Percentiles rank a stretch among this genome's conserved stretches.
Evolutionary conservation across 805 yeast species (phyloP).

Genomic region (Lachancea fermentati): DNA sequence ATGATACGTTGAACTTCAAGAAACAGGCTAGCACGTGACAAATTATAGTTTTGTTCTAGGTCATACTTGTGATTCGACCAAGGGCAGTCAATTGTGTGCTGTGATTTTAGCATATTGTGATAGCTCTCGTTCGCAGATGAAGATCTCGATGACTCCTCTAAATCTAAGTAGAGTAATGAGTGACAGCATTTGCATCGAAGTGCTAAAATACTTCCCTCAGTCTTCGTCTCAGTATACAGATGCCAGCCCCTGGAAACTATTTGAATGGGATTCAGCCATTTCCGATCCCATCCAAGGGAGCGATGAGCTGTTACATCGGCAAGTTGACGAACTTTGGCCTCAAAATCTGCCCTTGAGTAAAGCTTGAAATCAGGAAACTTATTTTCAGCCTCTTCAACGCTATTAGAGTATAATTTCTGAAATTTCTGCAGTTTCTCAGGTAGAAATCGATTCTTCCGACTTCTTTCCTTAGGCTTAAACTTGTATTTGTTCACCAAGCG

Average conservation of each 20-base stretch:
- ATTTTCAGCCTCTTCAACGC: constrained; percentile 7
- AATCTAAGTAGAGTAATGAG: constrained; percentile 9
- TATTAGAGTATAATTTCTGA: constrained; percentile 9
- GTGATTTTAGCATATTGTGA: constrained; percentile 5
- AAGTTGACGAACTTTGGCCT: constrained; percentile 8
- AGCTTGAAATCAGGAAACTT: constrained; percentile 10
- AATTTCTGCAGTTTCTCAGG: constrained; percentile 6
- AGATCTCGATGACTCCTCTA: constrained; percentile 7
- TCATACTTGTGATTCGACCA: constrained; percentile 13
- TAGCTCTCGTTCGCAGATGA: constrained; percentile 8
- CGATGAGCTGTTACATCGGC: constrained; percentile 10
- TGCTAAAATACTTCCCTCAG: constrained; percentile 1
- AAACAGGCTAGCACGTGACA: constrained; percentile 7
- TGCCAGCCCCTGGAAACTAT: constrained; percentile 20
- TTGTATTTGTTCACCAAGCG: constrained; percentile 14
- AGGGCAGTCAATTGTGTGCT: constrained; percentile 13
- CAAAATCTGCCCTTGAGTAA: constrained; percentile 10
- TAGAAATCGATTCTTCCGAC: constrained; percentile 8
- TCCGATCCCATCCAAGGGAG: constrained; percentile 15
- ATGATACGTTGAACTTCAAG: constrained; percentile 14
- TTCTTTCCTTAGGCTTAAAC: constrained; percentile 9
- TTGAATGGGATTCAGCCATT: constrained; percentile 16
- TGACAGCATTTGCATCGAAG: constrained; percentile 14
- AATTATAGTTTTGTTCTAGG: constrained; percentile 12
- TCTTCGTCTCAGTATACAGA: background rate